A percentile compares a stretch with the other conserved stretches of the same genome.
phyloP scores from a whole-genome alignment of 2,329 filamentous ascomycete genomes.

The Coleophoma eucalyptorum region DNA sequence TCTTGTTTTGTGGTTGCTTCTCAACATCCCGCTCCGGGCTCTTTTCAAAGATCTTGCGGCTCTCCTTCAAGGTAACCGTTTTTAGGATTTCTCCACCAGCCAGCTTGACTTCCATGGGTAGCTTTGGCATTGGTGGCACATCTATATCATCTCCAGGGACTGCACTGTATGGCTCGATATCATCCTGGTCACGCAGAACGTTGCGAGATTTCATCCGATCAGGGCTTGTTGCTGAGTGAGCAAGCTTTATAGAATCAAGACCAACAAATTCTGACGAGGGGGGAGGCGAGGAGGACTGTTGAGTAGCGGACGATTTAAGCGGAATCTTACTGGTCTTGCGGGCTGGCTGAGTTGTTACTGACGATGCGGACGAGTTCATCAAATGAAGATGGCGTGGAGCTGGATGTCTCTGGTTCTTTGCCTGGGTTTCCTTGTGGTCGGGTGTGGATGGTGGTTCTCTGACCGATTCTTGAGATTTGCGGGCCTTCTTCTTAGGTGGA shows the following conservation, averaged over 20 bases:
- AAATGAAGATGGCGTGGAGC: neutral
- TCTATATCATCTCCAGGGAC: slow-evolving; percentile 5
- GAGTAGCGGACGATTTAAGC: neutral
- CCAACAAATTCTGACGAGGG: slow-evolving; percentile 11
- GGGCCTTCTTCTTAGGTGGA: slow-evolving; percentile 9
- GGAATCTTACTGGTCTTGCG: slow-evolving; percentile 1
- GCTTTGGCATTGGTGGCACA: slow-evolving; percentile 17
- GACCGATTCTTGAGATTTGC: neutral
- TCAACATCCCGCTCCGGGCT: neutral
- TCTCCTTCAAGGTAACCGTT: slow-evolving; percentile 2
- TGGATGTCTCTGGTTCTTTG: neutral
- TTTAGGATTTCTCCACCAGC: slow-evolving; percentile 17
- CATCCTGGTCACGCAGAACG: neutral
- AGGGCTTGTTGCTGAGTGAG: neutral
- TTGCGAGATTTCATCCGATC: neutral
- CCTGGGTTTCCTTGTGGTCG: slow-evolving; percentile 2
- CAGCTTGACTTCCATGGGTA: slow-evolving; percentile 19
- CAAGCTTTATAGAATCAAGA: slow-evolving; percentile 11
- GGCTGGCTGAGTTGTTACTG: neutral
- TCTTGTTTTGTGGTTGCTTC: slow-evolving; percentile 6
- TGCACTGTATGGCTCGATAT: slow-evolving; percentile 3
- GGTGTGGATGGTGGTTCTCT: neutral
- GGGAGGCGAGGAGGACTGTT: slow-evolving; percentile 12
- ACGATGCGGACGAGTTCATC: neutral
- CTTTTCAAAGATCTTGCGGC: slow-evolving; percentile 1